These are phyloP conservation scores for Barnettozyma pratensis DNA, from an alignment of 805 yeast species.

Conservation along the genomic window DNA sequence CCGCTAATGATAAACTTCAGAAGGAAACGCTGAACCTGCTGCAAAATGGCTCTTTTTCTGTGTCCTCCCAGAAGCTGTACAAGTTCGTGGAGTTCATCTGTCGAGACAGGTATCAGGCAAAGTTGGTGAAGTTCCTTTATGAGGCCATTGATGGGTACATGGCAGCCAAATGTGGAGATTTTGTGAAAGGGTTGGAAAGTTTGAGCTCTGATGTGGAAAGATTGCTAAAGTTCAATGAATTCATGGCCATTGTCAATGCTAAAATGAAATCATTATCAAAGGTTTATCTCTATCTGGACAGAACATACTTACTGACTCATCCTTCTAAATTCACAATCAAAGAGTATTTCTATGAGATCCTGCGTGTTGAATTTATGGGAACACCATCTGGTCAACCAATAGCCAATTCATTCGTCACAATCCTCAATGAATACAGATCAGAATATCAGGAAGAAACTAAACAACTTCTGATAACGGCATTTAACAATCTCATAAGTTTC, in stretches of 20 bases:
- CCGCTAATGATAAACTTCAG: conserved; percentile 1
- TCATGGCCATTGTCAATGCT: conserved; percentile 1
- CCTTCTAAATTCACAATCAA: conserved; percentile 18
- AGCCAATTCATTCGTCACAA: background rate
- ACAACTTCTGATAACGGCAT: background rate
- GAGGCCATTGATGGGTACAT: conserved; percentile 3
- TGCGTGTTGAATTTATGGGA: background rate
- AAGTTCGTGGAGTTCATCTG: conserved; percentile 23
- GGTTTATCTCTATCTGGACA: conserved; percentile 19
- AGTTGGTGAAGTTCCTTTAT: conserved; percentile 12
- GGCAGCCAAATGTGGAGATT: background rate
- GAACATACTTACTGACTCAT: conserved; percentile 23
- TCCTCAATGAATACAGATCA: background rate
- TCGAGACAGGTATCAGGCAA: conserved; percentile 20
- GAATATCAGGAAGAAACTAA: background rate
- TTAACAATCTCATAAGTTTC: background rate
- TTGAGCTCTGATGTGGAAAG: background rate
- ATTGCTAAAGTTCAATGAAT: background rate
- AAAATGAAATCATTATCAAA: conserved; percentile 10
- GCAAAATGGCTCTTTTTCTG: background rate
- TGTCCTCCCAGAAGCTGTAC: conserved; percentile 14
- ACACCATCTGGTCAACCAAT: background rate
- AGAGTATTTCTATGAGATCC: conserved; percentile 1
- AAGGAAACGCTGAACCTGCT: conserved; percentile 2
- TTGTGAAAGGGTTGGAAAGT: background rate